Percentiles rank a stretch among this genome's conserved stretches.
Conservation (phyloP, 148 eudicot species). For the Rhododendron mucronatum region DNA sequence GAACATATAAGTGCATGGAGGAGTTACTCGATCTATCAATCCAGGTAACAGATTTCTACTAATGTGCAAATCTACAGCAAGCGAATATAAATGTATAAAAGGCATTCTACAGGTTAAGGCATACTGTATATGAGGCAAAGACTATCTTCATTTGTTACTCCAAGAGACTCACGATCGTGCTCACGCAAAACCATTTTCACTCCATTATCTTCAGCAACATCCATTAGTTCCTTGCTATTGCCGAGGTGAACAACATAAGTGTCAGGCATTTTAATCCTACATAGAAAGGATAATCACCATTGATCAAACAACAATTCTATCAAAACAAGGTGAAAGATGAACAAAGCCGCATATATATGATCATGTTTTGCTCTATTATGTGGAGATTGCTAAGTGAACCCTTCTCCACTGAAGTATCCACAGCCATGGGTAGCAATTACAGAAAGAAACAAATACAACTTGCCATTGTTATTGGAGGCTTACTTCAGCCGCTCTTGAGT, state of each 20-base stretch:
- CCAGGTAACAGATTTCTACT: background rate
- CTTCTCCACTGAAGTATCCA: background rate
- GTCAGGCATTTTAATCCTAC: slow-evolving; percentile 91
- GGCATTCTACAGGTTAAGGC: slow-evolving; percentile 10
- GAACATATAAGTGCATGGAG: background rate
- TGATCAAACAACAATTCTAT: background rate
- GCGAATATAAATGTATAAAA: background rate
- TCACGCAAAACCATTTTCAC: slow-evolving; percentile 88
- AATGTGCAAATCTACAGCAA: background rate
- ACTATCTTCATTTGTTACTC: slow-evolving; percentile 84
- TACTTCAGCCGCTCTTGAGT: slow-evolving; percentile 88
- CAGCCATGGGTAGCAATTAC: background rate
- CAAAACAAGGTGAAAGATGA: background rate
- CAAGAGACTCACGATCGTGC: slow-evolving; percentile 91
- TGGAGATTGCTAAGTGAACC: background rate
- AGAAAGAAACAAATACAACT: background rate
- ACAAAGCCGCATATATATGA: background rate
- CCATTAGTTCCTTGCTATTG: slow-evolving; percentile 95
- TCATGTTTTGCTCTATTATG: background rate
- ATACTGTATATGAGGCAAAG: slow-evolving; percentile 86
- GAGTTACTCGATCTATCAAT: background rate
- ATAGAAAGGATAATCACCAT: background rate
- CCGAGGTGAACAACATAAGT: slow-evolving; percentile 99
- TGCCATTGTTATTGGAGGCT: slow-evolving; percentile 6
- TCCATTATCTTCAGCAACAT: slow-evolving; percentile 79